phyloP scores from a whole-genome alignment of 169 alveolate species.

The Plasmodium falciparum region DNA sequence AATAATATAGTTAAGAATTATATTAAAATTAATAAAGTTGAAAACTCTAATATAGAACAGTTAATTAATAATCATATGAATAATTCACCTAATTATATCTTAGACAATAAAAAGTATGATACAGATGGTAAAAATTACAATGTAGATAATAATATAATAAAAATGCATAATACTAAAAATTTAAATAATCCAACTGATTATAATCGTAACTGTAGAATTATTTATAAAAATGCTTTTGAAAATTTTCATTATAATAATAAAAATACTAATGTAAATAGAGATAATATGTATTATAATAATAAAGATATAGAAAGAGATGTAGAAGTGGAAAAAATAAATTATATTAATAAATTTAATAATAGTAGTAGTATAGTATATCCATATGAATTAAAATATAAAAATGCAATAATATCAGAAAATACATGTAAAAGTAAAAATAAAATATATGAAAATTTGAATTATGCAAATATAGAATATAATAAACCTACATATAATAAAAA shows the following conservation, averaged over 20 bases:
- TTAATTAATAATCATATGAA: slow-evolving; percentile 7
- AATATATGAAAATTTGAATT: slow-evolving; percentile 19
- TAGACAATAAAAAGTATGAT: slow-evolving; percentile 3
- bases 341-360: slow-evolving; percentile 25
- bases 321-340: slow-evolving; percentile 9
- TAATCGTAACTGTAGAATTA: neutral
- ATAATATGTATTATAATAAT: neutral
- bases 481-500: slow-evolving; percentile 19
- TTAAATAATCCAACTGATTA: neutral
- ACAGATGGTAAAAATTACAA: neutral
- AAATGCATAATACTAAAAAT: neutral
- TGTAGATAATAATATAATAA: slow-evolving; percentile 12
- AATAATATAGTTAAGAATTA: slow-evolving; percentile 43
- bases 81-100: neutral
- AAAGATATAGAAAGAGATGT: neutral
- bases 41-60: slow-evolving; percentile 29
- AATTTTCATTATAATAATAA: slow-evolving; percentile 9
- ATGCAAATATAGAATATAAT: slow-evolving; percentile 14
- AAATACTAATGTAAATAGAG: slow-evolving; percentile 18
- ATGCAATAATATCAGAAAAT: slow-evolving; percentile 16
- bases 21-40: slow-evolving; percentile 31
- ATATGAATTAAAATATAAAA: slow-evolving; percentile 7
- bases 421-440: slow-evolving; percentile 26
- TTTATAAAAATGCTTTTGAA: slow-evolving; percentile 39
- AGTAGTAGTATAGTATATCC: slow-evolving; percentile 20